Evolutionary conservation across 2,329 filamentous ascomycete species (phyloP), one percentile per base, ranked within the genome.

Genomic region (Graphiopsis chlorocephala): DNA sequence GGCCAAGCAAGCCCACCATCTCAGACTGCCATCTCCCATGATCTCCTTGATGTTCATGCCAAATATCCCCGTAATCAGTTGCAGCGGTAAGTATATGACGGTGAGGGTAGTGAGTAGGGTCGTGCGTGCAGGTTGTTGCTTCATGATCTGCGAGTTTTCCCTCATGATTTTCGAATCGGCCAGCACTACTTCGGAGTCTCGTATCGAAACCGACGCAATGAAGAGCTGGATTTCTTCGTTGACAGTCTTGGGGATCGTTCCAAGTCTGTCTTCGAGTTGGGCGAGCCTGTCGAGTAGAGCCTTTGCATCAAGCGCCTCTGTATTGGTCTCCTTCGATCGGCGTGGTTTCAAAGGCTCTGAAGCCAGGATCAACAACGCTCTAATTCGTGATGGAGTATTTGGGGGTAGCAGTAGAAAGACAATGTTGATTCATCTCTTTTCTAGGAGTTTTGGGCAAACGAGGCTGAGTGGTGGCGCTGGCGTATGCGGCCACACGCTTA

Each of bases 1-100:
- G 45, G 25, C 45, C 10, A 48, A 48, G 14, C 20, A 48, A 48
- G 56, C 56, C 56, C 56, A 61, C 56, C 47, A 45, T 14, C 63
- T 48, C 11, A 45, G 53, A 7, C 7, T 58, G 3, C 25, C 53
- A 26, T 48, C 53, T 17, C 26, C 53, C 8, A 31, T 59, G 53
- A 67, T 59, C n/a, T 66, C 38, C 23, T 38, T 45, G 0, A 53
- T 31, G 48, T 65, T 65, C 65, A 68, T 68, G 2, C 67, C 65
- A 52, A 67, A 67, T n/a, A 68, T 62, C 0, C 67, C 63, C 2
- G 63, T 68, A 1, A 64, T 62, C 31, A 68, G 20, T 2, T 38
- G 64, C 4, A 68, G 42, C 1, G 63, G 67, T 17, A 65, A 33
- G 29, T 68, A 67, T 3, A 65, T 33, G 1, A 63, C 65, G 1